These are phyloP conservation scores for Gaertneriomyces semiglobifer DNA, from an alignment of 192 early-diverging fungal species.

Conservation along the genomic window DNA sequence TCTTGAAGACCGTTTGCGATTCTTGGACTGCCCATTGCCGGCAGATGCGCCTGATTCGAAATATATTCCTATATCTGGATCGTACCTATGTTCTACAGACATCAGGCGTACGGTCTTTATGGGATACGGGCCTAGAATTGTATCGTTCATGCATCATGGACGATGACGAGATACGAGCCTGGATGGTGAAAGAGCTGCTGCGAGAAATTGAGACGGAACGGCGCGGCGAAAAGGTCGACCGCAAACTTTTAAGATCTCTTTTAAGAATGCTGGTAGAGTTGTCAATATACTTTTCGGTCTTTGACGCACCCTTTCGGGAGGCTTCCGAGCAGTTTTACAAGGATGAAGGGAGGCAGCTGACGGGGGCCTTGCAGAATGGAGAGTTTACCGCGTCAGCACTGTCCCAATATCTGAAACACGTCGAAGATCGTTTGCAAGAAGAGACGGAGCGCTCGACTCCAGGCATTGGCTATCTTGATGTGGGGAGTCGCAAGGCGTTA, in stretches of 20 bases:
- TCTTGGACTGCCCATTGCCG: conserved; percentile 67
- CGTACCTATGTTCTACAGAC: conserved; percentile 84
- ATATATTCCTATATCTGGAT: conserved; percentile 88
- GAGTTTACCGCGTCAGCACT: conserved; percentile 35
- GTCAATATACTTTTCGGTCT: conserved; percentile 62
- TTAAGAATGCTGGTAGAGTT: conserved; percentile 79
- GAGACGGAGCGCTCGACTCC: conserved; percentile 56
- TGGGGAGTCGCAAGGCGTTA: conserved; percentile 61
- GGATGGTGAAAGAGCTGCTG: conserved; percentile 54
- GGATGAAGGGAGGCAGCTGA: conserved; percentile 60
- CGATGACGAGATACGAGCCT: conserved; percentile 1
- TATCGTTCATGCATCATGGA: conserved; percentile 65
- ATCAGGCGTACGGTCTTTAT: conserved; percentile 62
- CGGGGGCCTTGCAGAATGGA: conserved; percentile 43
- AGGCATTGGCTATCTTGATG: conserved; percentile 66
- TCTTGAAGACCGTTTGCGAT: conserved; percentile 43
- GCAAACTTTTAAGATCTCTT: conserved; percentile 51
- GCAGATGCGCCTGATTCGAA: conserved; percentile 74
- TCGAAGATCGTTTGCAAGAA: conserved; percentile 65
- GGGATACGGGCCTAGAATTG: conserved; percentile 84
- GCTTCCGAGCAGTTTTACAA: conserved; percentile 70
- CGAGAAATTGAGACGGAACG: conserved; percentile 67
- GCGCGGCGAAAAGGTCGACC: conserved; percentile 59
- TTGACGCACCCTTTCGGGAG: conserved; percentile 69
- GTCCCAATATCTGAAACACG: conserved; percentile 71